Percentiles rank a stretch among this genome's conserved stretches.
Conservation (phyloP, 2,329 filamentous ascomycete species). For the Sporothrix brunneoviolacea region DNA sequence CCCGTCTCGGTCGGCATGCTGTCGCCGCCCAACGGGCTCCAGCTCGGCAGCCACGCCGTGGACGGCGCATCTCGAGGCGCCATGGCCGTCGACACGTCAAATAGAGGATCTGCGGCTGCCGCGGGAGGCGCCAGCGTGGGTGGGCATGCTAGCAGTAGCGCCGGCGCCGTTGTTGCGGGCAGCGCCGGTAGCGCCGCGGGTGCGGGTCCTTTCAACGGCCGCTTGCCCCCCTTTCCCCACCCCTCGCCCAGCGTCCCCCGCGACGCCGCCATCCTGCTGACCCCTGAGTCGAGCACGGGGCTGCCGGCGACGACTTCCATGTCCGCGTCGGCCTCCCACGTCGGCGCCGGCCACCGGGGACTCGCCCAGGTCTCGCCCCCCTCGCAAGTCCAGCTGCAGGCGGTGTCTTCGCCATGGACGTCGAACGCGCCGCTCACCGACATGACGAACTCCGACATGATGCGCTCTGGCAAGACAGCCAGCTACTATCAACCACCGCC, state of each 20-base stretch:
- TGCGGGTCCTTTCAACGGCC: slow-evolving; percentile 16
- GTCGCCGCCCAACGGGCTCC: slow-evolving; percentile 17
- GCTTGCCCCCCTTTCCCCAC: slow-evolving; percentile 10
- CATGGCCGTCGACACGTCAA: background rate
- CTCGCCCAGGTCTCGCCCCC: background rate
- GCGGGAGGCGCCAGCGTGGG: background rate
- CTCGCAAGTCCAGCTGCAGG: background rate
- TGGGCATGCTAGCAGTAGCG: background rate
- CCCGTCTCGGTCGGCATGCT: slow-evolving; percentile 11
- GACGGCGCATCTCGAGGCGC: background rate
- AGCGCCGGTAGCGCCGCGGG: background rate
- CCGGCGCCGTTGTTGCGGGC: slow-evolving; percentile 15
- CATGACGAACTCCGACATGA: slow-evolving; percentile 13
- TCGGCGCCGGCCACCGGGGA: background rate
- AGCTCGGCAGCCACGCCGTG: slow-evolving; percentile 8
- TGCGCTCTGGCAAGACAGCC: slow-evolving; percentile 4
- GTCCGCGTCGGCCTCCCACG: background rate
- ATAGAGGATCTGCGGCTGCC: background rate
- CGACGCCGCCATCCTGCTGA: slow-evolving; percentile 40
- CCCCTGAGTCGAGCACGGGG: slow-evolving; percentile 32
- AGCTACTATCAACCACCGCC: slow-evolving; percentile 27
- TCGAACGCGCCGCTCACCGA: slow-evolving; percentile 28
- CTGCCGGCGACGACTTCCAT: slow-evolving; percentile 18
- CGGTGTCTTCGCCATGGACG: slow-evolving; percentile 21
- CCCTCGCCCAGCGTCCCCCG: slow-evolving; percentile 33